phyloP scores from a whole-genome alignment of 169 alveolate species.

The Plasmodium yoelii region DNA sequence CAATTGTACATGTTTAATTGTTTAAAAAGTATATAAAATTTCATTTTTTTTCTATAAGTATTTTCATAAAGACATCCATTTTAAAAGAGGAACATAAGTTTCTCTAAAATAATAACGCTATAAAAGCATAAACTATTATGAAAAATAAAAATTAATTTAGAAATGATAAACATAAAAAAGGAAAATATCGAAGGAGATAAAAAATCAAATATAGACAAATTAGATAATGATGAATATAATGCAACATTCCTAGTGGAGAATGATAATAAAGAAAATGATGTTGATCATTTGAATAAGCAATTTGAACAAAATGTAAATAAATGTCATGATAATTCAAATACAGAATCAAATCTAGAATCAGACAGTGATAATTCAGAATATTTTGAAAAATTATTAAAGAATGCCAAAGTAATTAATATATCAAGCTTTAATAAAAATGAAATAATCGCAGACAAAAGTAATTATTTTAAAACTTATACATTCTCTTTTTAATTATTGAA shows the following conservation, averaged over 20 bases:
- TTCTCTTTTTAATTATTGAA: constrained; percentile 9
- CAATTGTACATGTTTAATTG: constrained; percentile 6
- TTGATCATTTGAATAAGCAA: constrained; percentile 11
- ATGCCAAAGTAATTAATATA: constrained; percentile 69
- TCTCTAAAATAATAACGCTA: constrained; percentile 18
- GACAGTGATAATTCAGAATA: constrained; percentile 75
- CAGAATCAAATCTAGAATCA: constrained; percentile 74
- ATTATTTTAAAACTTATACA: not conserved
- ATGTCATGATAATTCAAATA: constrained; percentile 33
- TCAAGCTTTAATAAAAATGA: constrained; percentile 65
- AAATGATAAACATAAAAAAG: constrained; percentile 40
- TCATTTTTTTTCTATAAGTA: too few species aligned
- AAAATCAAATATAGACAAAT: constrained; percentile 24
- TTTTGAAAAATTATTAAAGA: constrained; percentile 72
- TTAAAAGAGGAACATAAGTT: constrained; percentile 26
- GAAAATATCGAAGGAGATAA: constrained; percentile 21
- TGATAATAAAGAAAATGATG: constrained; percentile 38
- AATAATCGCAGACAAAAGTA: constrained; percentile 54
- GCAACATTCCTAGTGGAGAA: constrained; percentile 64
- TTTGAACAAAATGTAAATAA: constrained; percentile 20
- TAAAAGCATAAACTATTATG: constrained; percentile 13
- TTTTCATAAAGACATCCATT: constrained; percentile 14
- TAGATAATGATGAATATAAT: constrained; percentile 65
- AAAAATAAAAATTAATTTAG: constrained; percentile 18
- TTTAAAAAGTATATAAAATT: constrained; percentile 5